A percentile compares a stretch with the other conserved stretches of the same genome.
Conservation (phyloP, 495 filamentous ascomycete genomes). For the Melanomma pulvis-pyrius region DNA sequence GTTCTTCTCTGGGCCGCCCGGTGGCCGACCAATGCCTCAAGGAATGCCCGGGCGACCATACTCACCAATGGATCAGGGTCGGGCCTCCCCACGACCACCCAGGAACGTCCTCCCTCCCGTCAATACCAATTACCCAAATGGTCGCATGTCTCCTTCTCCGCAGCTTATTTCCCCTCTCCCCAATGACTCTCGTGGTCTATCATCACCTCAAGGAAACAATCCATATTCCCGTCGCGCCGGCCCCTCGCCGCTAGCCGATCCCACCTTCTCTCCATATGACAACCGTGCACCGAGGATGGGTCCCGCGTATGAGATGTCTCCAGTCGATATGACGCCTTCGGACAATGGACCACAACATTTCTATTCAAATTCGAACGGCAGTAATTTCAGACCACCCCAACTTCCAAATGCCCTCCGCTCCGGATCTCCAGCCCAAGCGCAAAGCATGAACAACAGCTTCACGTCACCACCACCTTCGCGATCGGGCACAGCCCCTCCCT, state of each 20-base stretch:
- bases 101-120: slow-evolving; percentile 23
- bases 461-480: slow-evolving; percentile 23
- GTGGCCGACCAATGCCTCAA: slow-evolving; percentile 13
- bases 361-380: slow-evolving; percentile 8
- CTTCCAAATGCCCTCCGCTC: slow-evolving; percentile 23
- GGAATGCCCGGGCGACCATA: slow-evolving; percentile 20
- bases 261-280: slow-evolving; percentile 33
- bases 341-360: slow-evolving; percentile 10
- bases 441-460: slow-evolving; percentile 2
- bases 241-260: slow-evolving; percentile 20
- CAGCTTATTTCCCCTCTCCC: slow-evolving; percentile 30
- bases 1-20: slow-evolving; percentile 16
- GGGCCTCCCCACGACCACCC: slow-evolving; percentile 25
- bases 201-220: slow-evolving; percentile 21
- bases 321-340: slow-evolving; percentile 30
- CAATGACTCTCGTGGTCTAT: slow-evolving; percentile 13
- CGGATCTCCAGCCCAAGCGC: slow-evolving; percentile 23
- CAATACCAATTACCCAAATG: slow-evolving; percentile 22
- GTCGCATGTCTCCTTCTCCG: slow-evolving; percentile 29
- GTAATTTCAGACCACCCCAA: slow-evolving; percentile 15
- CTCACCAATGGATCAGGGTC: slow-evolving; percentile 31
- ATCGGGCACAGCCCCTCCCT: slow-evolving; percentile 24
- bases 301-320: slow-evolving; percentile 39
- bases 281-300: slow-evolving; percentile 19
- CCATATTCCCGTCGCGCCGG: slow-evolving; percentile 1